Evolutionary conservation across 805 yeast genomes (phyloP), one percentile per base, ranked within the genome.

Genomic region (Kodamaea laetipori): DNA sequence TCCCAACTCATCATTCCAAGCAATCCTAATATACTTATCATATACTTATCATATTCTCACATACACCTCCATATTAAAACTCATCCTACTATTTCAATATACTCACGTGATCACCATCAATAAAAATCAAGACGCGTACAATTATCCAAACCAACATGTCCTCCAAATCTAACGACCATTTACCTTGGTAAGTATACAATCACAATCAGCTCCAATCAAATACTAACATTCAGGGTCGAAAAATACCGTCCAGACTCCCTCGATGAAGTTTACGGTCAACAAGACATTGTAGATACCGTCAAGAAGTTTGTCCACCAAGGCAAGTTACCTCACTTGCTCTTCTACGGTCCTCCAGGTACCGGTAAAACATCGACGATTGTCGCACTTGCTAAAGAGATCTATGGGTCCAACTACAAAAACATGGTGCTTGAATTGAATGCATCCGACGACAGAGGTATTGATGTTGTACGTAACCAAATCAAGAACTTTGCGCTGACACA

Each of bases 401-500:
- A 85, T 59, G 99, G 99, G 2, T 67, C 75, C 12, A 78, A 81
- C 50, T 87, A 86, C 61, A 80, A 76, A 54, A 86, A 89, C 58
- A 90, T 90, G 90, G 97, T 94, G 1, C 69, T 94, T 43, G 99
- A 94, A 61, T 74, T 94, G 63, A 94, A 94, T 66, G 99, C 99
- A 3, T 84, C 95, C 3, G 99, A 94, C 64, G 99, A 94, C 63
- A 80, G 99, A 67, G 99, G 99, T 52, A 94, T 94, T 53, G 96
- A 89, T 55, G 97, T 94, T 35, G 98, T 94, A n/a, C 78, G 99
- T 51, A 94, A 94, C 57, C 97, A 90, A 66, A 90, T 94, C 71
- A 94, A 94, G 73, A 90, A 85, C 54, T 94, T 94, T 69, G 99
- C 99, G 8, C 81, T 92, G 23, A 94, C 99, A 1, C 82, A 89